Base-by-base conservation (phyloP, 1,284 basidiomycete genomes). In the Wallemia ichthyophaga region DNA sequence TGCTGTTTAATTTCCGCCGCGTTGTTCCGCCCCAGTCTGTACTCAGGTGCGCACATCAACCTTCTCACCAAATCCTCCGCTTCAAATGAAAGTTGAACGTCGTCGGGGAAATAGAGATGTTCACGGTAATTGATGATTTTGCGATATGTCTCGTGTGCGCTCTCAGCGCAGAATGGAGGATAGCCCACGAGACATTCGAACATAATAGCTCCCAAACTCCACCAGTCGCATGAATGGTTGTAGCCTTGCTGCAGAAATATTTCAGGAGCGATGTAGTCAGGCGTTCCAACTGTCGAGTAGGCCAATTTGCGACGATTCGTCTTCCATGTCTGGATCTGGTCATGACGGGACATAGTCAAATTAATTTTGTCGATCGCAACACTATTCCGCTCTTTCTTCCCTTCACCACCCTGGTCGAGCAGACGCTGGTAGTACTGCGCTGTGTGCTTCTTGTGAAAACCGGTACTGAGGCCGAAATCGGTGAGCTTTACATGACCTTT, bases 241-340 rank as follows among this genome's bases (percentile, higher is more conserved):
- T 98, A 98, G 1, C 92, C 92, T 68, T 94, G 85, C 73, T 94
- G 83, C 67, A 92, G 72, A 76, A 98, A 98, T 68, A 98, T 94
- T 68, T 98, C 92, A 1, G 92, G 92, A 0, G 94, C 91, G 65
- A 98, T 98, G 75, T 98, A 99, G 71, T 98, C 92, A 0, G 94
- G 94, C 24, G 92, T 92, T 62, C 94, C 94, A 64, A 98, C 94
- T 25, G 92, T 98, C 1, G 91, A 96, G 69, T 91, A 98, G 1
- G 92, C 92, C 62, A 98, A 73, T 72, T 95, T 98, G 69, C 92
- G 76, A 63, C 92, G 78, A 71, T 98, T 98, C 2, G 92, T 91
- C 70, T 98, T 98, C 92, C 92, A 98, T 1, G 92, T 98, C 23
- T 88, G 86, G 65, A 95, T 95, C 71, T 89, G 85, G 67, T 94